Conservation (phyloP, 805 yeast genomes). For the Yarrowia yakushimensis region DNA sequence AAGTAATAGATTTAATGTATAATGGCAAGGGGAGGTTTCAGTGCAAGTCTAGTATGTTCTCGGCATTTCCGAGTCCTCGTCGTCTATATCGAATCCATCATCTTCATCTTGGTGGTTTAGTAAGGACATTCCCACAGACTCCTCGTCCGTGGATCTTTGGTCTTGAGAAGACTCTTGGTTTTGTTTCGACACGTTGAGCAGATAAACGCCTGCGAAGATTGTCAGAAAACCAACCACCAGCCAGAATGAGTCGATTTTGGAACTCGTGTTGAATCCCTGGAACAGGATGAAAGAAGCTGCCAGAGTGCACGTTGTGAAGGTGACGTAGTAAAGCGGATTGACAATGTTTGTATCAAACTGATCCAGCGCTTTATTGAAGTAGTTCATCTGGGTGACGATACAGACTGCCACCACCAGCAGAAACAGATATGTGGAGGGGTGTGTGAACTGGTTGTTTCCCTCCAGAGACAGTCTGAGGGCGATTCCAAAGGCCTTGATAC, state of each 20-base stretch:
- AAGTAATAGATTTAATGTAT: conserved; percentile 1
- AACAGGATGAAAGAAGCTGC: conserved; percentile 82
- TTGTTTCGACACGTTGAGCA: conserved; percentile 62
- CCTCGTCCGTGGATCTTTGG: conserved; percentile 29
- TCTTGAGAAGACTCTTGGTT: conserved; percentile 35
- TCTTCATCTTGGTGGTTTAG: neutral
- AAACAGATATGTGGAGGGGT: conserved; percentile 78
- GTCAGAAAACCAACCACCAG: conserved; percentile 79
- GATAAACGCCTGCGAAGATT: conserved; percentile 81
- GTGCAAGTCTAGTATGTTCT: neutral
- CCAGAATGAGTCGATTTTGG: conserved; percentile 64
- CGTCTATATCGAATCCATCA: conserved; percentile 12
- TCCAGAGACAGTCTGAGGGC: conserved; percentile 78
- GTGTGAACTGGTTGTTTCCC: conserved; percentile 86
- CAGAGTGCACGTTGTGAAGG: conserved; percentile 84
- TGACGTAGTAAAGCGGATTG: conserved; percentile 84
- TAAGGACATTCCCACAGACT: conserved; percentile 35
- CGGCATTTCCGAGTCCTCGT: neutral
- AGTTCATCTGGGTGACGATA: conserved; percentile 88
- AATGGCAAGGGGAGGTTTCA: neutral
- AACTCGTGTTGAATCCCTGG: conserved; percentile 81
- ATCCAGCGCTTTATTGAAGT: conserved; percentile 87
- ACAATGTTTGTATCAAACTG: conserved; percentile 91
- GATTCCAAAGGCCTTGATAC: conserved; percentile 90
- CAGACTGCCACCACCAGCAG: conserved; percentile 73